Conservation (phyloP, 345 rosid genomes). For the Acer negundo region DNA sequence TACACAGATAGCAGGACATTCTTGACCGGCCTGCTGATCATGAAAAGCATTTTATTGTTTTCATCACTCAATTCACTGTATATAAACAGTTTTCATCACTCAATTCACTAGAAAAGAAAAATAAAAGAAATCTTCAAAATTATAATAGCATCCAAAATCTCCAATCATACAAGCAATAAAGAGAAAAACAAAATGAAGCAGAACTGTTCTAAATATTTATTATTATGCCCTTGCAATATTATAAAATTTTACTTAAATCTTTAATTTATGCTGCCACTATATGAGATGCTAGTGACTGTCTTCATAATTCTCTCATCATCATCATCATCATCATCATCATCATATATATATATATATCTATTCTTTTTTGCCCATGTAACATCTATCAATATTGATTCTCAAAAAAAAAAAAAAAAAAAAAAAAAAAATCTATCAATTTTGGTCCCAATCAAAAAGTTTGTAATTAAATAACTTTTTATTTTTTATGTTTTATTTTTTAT, state of each 20-base stretch:
- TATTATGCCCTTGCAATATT: too few species aligned
- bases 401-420: too few species aligned
- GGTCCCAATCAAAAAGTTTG: not conserved
- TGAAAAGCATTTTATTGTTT: not conserved
- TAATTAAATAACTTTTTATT: not conserved
- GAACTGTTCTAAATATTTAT: not conserved
- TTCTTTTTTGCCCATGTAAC: not conserved
- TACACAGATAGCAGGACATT: not conserved
- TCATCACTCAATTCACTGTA: not conserved
- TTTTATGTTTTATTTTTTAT: too few species aligned
- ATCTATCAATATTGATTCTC: too few species aligned
- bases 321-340: not conserved
- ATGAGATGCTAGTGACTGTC: not conserved
- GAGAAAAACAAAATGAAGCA: too few species aligned
- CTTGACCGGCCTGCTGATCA: too few species aligned
- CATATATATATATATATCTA: not conserved
- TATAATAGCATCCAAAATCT: too few species aligned
- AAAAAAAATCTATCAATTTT: too few species aligned
- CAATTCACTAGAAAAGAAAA: not conserved
- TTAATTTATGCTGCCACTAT: not conserved
- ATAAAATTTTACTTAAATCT: not conserved
- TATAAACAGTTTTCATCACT: not conserved
- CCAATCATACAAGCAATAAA: too few species aligned
- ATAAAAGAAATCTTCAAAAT: too few species aligned
- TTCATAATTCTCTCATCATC: not conserved